phyloP scores from a whole-genome alignment of 2,329 filamentous ascomycete genomes.

The Xylariaceae sp. region DNA sequence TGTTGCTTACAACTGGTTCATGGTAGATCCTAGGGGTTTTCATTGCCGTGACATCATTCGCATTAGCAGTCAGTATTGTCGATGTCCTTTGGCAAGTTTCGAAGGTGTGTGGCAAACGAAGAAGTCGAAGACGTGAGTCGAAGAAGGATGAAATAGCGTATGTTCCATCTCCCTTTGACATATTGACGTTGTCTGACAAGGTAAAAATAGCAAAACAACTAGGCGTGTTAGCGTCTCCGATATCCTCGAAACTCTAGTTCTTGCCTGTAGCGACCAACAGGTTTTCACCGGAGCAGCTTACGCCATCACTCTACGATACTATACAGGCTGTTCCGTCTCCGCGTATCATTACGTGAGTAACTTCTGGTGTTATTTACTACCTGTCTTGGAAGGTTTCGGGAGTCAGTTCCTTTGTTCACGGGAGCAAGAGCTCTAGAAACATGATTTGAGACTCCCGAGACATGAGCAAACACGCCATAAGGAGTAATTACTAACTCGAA shows the following conservation, averaged over 20 bases:
- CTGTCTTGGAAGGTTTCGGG: too few relatives aligned
- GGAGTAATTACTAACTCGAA: too few relatives aligned
- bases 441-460: too few relatives aligned
- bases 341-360: constrained; percentile 38
- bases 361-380: too few relatives aligned
- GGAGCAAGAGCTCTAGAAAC: too few relatives aligned
- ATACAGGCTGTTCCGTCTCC: constrained; percentile 30
- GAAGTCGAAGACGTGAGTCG: too few relatives aligned
- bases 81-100: constrained; percentile 14
- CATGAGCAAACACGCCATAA: too few relatives aligned
- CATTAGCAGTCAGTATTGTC: constrained; percentile 12
- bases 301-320: constrained; percentile 32
- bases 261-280: constrained; percentile 35
- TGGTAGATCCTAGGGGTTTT: constrained; percentile 23
- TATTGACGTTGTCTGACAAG: too few relatives aligned
- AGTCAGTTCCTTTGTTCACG: too few relatives aligned
- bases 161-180: too few relatives aligned
- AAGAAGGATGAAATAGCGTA: too few relatives aligned
- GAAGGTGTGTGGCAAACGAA: constrained; percentile 3
- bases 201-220: constrained; percentile 6
- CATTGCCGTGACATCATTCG: constrained; percentile 22
- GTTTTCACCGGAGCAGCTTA: constrained; percentile 36
- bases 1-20: neutral
- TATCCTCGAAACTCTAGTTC: constrained; percentile 30
- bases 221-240: constrained; percentile 25